Base-by-base conservation (phyloP, 306 rosid genomes). In the Glycyrrhiza uralensis region DNA sequence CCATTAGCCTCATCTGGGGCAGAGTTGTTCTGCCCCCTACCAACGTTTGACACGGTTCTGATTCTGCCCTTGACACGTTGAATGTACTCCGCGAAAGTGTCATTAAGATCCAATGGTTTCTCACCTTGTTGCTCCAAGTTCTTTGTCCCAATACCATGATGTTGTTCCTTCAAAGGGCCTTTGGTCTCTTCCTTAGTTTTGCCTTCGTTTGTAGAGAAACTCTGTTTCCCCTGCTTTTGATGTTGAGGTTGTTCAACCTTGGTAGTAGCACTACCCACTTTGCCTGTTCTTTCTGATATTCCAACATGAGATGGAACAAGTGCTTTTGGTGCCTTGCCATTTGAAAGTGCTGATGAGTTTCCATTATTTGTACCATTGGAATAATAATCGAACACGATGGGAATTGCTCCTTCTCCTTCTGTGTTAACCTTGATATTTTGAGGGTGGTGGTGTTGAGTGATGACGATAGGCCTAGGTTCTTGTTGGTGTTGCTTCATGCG, bases 351-450 rank as follows among this genome's bases (percentile, higher is more conserved):
- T 49, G 36, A 3, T 51, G 55, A n/a, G 10, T n/a, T 36, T 52
- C 26, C 51, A 36, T 32, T 18, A 7, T 12, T 42, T 2, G 7
- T 42, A 9, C 2, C 39, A 52, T 7, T 5, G 68, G 79, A 22
- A n/a, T 51, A 75, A 56, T 66, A 14, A 56, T 72, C 86, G 66
- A 72, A 72, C 26, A 32, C 57, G 57, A 84, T 80, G 8, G 89
- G 91, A 35, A 86, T 52, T 5, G 1, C 71, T n/a, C 32, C 39
- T 47, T 24, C 42, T 60, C 15, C 36, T 9, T 65, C 19, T 47
- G 38, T 11, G 15, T 73, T 39, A 20, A 42, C 18, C 24, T 74
- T 77, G 60, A 12, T 28, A 36, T 72, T 61, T 13, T 45, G 76
- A 58, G 70, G 69, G 12, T 7, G 28, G 22, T 50, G 29, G n/a